Percentiles rank a stretch among this genome's conserved stretches.
phyloP scores from a whole-genome alignment of 2,329 filamentous ascomycete species.

The Atkinsonella texensis region DNA sequence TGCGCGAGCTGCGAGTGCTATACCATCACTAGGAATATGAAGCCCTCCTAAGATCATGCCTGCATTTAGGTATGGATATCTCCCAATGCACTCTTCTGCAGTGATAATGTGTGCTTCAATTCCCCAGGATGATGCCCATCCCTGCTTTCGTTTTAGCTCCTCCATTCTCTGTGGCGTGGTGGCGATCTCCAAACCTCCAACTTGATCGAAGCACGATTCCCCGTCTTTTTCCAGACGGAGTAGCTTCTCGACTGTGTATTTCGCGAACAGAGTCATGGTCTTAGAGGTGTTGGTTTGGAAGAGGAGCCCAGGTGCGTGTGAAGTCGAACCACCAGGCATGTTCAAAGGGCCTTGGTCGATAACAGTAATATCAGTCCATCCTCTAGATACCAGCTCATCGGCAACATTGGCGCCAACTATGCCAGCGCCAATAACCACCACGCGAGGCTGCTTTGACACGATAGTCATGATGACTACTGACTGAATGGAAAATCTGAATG shows the following conservation, averaged over 20 bases:
- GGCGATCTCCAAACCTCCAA: slow-evolving; percentile 50
- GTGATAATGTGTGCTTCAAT: slow-evolving; percentile 41
- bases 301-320: slow-evolving; percentile 51
- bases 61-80: slow-evolving; percentile 43
- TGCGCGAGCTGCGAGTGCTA: slow-evolving; percentile 48
- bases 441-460: slow-evolving; percentile 24
- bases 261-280: slow-evolving; percentile 45
- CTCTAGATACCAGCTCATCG: slow-evolving; percentile 49
- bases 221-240: slow-evolving; percentile 31
- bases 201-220: slow-evolving; percentile 44
- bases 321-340: slow-evolving; percentile 54
- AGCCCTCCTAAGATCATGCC: slow-evolving; percentile 44
- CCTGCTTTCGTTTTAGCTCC: slow-evolving; percentile 51
- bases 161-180: slow-evolving; percentile 45
- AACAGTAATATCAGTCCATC: slow-evolving; percentile 53
- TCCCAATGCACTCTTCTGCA: slow-evolving; percentile 36
- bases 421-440: slow-evolving; percentile 51
- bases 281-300: slow-evolving; percentile 50
- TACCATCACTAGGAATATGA: slow-evolving; percentile 47
- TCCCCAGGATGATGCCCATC: slow-evolving; percentile 49
- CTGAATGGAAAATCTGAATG: background rate
- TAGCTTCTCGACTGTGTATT: slow-evolving; percentile 50
- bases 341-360: slow-evolving; percentile 50
- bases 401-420: slow-evolving; percentile 53
- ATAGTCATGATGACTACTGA: slow-evolving; percentile 12